phyloP scores from a whole-genome alignment of 768 basidiomycete genomes.

The Lactarius indigo region DNA sequence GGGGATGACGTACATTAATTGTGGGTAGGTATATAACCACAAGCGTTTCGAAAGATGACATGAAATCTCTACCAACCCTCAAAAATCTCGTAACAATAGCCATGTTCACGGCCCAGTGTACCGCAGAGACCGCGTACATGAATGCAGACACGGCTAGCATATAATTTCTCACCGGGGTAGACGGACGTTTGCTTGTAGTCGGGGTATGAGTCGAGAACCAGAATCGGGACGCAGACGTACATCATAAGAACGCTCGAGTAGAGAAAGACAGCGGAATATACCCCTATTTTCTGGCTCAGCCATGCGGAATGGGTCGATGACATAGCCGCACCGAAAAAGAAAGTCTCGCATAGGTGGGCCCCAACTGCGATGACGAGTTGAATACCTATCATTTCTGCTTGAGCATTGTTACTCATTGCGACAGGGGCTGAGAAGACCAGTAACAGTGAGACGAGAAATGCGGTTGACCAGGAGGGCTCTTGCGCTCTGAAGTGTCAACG shows the following conservation, averaged over 20 bases:
- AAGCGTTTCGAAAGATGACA: background rate
- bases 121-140: conserved; percentile 9
- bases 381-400: background rate
- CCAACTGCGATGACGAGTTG: background rate
- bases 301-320: background rate
- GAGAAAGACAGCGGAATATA: background rate
- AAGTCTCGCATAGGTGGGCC: background rate
- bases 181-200: background rate
- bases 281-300: background rate
- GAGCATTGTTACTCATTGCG: background rate
- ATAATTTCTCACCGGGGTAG: background rate
- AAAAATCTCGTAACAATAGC: background rate
- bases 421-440: no score
- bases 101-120: background rate
- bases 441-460: background rate
- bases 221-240: background rate
- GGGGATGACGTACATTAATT: conserved; percentile 1
- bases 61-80: background rate
- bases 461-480: background rate
- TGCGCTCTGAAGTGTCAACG: background rate
- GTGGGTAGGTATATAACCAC: background rate
- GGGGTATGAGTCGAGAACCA: background rate
- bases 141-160: background rate
- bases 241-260: background rate
- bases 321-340: conserved; percentile 4